phyloP scores from a whole-genome alignment of 2,329 filamentous ascomycete genomes.

The Penicillium capsulatum region DNA sequence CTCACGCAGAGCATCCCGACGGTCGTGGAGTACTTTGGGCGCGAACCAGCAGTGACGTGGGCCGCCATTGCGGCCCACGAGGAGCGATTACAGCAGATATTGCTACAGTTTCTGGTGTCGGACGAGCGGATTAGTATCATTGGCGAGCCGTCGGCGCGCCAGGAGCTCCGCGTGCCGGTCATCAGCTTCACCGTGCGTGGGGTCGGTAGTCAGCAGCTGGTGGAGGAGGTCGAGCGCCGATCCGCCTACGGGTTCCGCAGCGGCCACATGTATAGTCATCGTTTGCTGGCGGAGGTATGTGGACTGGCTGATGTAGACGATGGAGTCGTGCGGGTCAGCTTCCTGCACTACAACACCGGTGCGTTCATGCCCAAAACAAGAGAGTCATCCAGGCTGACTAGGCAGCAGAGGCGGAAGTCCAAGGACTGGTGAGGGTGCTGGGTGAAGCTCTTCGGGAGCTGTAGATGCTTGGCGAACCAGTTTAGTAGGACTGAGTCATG shows the following conservation, averaged over 20 bases:
- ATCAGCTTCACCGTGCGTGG: slow-evolving; percentile 64
- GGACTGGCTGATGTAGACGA: slow-evolving; percentile 54
- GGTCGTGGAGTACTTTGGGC: slow-evolving; percentile 59
- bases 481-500: no score
- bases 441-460: slow-evolving; percentile 12
- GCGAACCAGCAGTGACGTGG: slow-evolving; percentile 45
- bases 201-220: slow-evolving; percentile 53
- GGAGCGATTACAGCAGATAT: slow-evolving; percentile 52
- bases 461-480: no score
- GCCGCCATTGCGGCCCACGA: slow-evolving; percentile 56
- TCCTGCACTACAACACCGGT: slow-evolving; percentile 70
- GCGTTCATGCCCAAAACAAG: no score
- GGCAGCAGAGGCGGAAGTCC: slow-evolving; percentile 20
- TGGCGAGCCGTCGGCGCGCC: slow-evolving; percentile 51
- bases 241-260: slow-evolving; percentile 61
- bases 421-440: slow-evolving; percentile 16
- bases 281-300: slow-evolving; percentile 58
- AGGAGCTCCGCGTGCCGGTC: slow-evolving; percentile 56
- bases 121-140: slow-evolving; percentile 55
- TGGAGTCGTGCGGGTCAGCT: slow-evolving; percentile 65
- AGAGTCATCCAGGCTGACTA: slow-evolving; percentile 12
- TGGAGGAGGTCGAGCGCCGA: slow-evolving; percentile 58
- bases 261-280: slow-evolving; percentile 66
- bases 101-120: slow-evolving; percentile 57
- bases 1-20: slow-evolving; percentile 59